A percentile compares a stretch with the other conserved stretches of the same genome.
These are phyloP conservation scores for Phytopythium litorale DNA, from an alignment of 352 stramenopile genomes.

Conservation along the genomic window DNA sequence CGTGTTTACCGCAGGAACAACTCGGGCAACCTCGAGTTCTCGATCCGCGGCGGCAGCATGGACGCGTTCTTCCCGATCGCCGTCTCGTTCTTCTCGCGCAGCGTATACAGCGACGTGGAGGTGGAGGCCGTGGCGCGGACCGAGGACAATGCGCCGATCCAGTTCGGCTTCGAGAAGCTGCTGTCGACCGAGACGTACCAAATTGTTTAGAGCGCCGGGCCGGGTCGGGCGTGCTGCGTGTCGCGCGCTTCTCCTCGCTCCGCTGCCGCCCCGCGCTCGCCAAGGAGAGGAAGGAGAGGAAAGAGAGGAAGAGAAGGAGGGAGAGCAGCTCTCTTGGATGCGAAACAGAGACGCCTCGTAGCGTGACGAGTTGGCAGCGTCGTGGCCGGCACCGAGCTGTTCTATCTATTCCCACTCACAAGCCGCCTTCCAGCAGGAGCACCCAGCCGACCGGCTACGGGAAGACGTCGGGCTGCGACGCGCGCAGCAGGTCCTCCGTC, in stretches of 20 bases:
- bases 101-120: constrained; percentile 81
- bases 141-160: constrained; percentile 64
- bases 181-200: constrained; percentile 86
- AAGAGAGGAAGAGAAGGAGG: neutral
- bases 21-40: constrained; percentile 77
- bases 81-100: constrained; percentile 89
- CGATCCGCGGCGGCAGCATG: constrained; percentile 71
- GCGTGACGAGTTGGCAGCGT: neutral
- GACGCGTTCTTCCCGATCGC: constrained; percentile 86
- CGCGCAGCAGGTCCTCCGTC: constrained; percentile 57
- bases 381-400: neutral
- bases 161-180: constrained; percentile 86
- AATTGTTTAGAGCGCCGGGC: constrained; percentile 70
- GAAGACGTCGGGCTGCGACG: constrained; percentile 61
- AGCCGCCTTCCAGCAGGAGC: too few species aligned
- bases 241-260: neutral
- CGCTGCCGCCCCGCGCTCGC: neutral
- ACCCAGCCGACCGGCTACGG: constrained; percentile 11
- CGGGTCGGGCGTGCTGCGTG: neutral
- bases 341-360: neutral
- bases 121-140: constrained; percentile 74
- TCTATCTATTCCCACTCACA: neutral
- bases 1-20: constrained; percentile 51
- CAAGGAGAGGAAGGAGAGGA: constrained; percentile 4
- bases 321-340: neutral